These are phyloP conservation scores for Taxillus chinensis DNA, from an alignment of 164 flowering plant genomes.

Conservation along the genomic window DNA sequence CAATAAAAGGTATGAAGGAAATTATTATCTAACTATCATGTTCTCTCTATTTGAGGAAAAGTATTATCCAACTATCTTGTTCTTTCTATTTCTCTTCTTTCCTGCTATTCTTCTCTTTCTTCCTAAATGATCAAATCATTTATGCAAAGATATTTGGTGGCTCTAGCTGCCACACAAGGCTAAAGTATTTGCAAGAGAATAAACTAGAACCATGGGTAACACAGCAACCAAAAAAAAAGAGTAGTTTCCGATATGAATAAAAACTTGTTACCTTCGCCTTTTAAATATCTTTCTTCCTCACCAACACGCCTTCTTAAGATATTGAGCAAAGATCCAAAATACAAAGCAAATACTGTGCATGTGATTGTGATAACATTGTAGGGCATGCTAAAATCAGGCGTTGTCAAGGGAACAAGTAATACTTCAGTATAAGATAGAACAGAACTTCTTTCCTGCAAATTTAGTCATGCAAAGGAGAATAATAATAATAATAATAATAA, in stretches of 20 bases:
- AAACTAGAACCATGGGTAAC: neutral
- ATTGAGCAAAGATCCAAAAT: constrained; percentile 94
- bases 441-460: constrained; percentile 47
- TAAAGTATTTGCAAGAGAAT: neutral
- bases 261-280: constrained; percentile 38
- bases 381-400: constrained; percentile 99
- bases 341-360: constrained; percentile 89
- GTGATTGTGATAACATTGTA: constrained; percentile 94
- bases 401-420: constrained; percentile 87
- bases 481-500: neutral
- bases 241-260: too few relatives aligned
- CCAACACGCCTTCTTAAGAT: constrained; percentile 73
- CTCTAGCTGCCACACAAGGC: too few relatives aligned
- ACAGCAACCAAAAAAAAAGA: neutral
- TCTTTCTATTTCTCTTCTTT: too few relatives aligned
- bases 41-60: too few relatives aligned
- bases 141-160: too few relatives aligned
- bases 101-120: too few relatives aligned
- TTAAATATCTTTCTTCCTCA: constrained; percentile 76
- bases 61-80: too few relatives aligned
- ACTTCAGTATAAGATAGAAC: constrained; percentile 83
- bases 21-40: too few relatives aligned
- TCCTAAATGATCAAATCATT: too few relatives aligned
- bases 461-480: constrained; percentile 9
- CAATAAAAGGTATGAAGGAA: too few relatives aligned